Conservation (phyloP, 176 grass and related monocot genomes). For the Aegilops tauschii region DNA sequence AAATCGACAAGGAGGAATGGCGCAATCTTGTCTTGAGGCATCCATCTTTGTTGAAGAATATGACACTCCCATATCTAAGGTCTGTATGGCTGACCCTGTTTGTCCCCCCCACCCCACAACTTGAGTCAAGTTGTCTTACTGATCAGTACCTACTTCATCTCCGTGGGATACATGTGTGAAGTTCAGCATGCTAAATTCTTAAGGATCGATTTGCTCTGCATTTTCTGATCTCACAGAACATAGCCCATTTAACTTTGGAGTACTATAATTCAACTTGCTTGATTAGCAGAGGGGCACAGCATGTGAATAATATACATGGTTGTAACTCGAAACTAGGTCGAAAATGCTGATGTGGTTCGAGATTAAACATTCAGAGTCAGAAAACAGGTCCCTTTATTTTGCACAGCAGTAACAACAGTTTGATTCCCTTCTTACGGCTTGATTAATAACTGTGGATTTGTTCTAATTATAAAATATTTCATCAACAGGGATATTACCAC, state of each 20-base stretch:
- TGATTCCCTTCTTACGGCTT: neutral
- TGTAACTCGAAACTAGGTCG: neutral
- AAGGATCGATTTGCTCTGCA: neutral
- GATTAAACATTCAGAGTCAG: neutral
- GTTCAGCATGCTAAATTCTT: neutral
- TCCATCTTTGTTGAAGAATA: slow-evolving; percentile 83
- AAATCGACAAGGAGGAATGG: slow-evolving; percentile 81
- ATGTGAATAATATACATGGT: neutral
- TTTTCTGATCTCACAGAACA: neutral
- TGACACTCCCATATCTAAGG: slow-evolving; percentile 76
- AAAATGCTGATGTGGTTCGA: neutral
- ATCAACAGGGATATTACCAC: slow-evolving; percentile 61
- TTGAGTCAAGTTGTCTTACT: neutral
- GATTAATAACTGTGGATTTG: neutral
- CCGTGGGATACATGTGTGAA: neutral
- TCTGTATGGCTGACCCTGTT: slow-evolving; percentile 16
- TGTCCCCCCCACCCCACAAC: neutral
- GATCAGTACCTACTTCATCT: slow-evolving; percentile 1
- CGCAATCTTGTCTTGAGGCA: slow-evolving; percentile 64
- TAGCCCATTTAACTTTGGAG: neutral
- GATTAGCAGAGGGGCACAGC: neutral
- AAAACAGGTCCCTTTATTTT: neutral
- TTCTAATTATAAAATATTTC: slow-evolving; percentile 5
- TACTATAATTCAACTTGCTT: neutral
- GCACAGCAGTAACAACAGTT: neutral